Evolutionary conservation across 345 rosid genomes (phyloP), one percentile per base, ranked within the genome.

Genomic region (Abelmoschus esculentus): DNA sequence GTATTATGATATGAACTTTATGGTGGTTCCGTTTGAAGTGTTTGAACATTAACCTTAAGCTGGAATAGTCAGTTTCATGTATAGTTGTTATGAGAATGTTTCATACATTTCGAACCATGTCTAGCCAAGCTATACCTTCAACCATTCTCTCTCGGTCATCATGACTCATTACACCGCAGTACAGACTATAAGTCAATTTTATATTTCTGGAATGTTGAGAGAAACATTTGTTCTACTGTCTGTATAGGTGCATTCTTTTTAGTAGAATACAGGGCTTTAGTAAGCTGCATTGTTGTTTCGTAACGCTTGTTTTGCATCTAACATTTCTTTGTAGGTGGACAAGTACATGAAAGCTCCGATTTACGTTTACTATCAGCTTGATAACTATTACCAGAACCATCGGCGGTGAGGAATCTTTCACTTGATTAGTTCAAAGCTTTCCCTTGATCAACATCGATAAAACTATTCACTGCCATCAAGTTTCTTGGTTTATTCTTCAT

Each of bases 271-370:
- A 73, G 38, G 64, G 18, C 44, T 46, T 56, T 31, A 22, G 31
- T 58, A 70, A 47, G 42, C 71, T 18, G 46, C 19, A 14, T 2
- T 70, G 47, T 26, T 11, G 40, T 70, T 15, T 63, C 29, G 28
- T 46, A 62, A 42, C 9, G 2, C 34, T 70, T 19, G 6, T 28
- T 58, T 63, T 67, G 54, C 68, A 32, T 32, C 65, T 12, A 36
- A 9, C 5, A 50, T 61, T 72, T 73, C 40, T 38, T 69, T 80
- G 72, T 61, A 90, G 97, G 95, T 89, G 55, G 73, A 55, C 76
- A 90, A 86, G 83, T 36, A 72, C 83, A 90, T 90, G 95, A 90
- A 86, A 80, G 97, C 97, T 81, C 97, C 97, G 42, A 83, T 90
- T 73, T 80, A 71, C 77, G 79, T 89, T 72, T 90, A 90, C 75